Evolutionary conservation across 2,329 filamentous ascomycete genomes (phyloP).

Genomic region (Hypoxylon sp.): DNA sequence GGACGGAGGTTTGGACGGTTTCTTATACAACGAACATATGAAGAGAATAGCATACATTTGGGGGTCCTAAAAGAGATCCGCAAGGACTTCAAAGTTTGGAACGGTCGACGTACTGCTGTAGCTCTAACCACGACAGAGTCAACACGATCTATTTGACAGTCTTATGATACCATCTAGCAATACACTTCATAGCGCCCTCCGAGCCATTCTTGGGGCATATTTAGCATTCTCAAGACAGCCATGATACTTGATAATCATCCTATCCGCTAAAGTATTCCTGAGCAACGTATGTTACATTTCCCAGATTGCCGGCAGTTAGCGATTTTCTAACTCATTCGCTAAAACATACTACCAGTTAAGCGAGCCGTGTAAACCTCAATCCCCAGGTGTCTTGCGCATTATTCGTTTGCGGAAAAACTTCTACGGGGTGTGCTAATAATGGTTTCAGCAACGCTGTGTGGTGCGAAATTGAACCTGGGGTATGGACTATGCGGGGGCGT

Average conservation of each 20-base stretch:
- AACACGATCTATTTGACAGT: constrained; percentile 25
- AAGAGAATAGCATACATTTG: neutral
- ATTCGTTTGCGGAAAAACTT: constrained; percentile 34
- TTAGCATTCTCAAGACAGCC: constrained; percentile 6
- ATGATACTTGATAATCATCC: neutral
- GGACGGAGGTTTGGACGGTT: neutral
- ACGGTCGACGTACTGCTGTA: constrained; percentile 18
- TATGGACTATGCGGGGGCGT: constrained; percentile 17
- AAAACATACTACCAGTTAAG: neutral
- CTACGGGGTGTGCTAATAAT: constrained; percentile 34
- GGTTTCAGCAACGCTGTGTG: constrained; percentile 26
- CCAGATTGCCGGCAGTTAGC: neutral
- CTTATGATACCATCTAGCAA: constrained; percentile 29
- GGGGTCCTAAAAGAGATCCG: neutral
- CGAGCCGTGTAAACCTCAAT: neutral
- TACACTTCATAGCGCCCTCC: neutral
- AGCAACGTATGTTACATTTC: neutral
- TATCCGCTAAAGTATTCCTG: neutral
- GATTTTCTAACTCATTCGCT: neutral
- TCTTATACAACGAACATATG: constrained; percentile 4
- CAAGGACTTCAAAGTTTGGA: constrained; percentile 1
- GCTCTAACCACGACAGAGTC: constrained; percentile 24
- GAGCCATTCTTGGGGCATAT: constrained; percentile 21
- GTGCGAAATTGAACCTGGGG: constrained; percentile 15
- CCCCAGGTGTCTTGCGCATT: neutral